Evolutionary conservation across 371 early-diverging fungal genomes (phyloP), one percentile per base, ranked within the genome.

Genomic region (Saksenaea vasiformis): DNA sequence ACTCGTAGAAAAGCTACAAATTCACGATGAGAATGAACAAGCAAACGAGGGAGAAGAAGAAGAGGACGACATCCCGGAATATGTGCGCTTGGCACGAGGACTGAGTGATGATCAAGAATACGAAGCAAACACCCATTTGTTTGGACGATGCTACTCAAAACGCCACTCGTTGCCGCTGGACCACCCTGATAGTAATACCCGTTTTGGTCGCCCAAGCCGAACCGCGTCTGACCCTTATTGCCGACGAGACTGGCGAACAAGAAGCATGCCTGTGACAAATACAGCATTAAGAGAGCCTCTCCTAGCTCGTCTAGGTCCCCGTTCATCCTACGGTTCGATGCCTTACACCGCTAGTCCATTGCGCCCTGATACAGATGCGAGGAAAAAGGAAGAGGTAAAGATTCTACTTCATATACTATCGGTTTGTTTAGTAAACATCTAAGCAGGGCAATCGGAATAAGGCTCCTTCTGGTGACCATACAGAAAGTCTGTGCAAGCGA

Each of bases 1-100:
- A 2, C 39, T 69, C 0, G 62, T 63, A 14, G 62, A 65, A 34
- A 69, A 69, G 36, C 36, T 69, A 9, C 63, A 64, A 24, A 31
- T 69, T 3, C 58, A 51, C 19, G 47, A 62, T 36, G 70, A 61
- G 10, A 38, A 59, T 17, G 65, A 69, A 11, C 24, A 19, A 1
- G 9, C 24, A n/a, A 47, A 22, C 51, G 51, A 47, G 9, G 22
- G 22, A 7, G 51, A 47, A 7, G 57, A 56, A 28, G 22, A n/a
- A n/a, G 0, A 47, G 8, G 7, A 22, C 24, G 22, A 22, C 8
- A 17, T 44, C 2, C 44, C 44, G 8, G 44, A 2, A 10, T 44
- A 44, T 9, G 51, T 47, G 4, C 10, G 19, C 24, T 22, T 47
- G 22, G 51, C 51, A 22, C 51, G 51, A n/a, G 51, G 51, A 10